Evolutionary conservation across 768 basidiomycete species (phyloP), one percentile per base, ranked within the genome.

Genomic region (Cyclocybe aegerita): DNA sequence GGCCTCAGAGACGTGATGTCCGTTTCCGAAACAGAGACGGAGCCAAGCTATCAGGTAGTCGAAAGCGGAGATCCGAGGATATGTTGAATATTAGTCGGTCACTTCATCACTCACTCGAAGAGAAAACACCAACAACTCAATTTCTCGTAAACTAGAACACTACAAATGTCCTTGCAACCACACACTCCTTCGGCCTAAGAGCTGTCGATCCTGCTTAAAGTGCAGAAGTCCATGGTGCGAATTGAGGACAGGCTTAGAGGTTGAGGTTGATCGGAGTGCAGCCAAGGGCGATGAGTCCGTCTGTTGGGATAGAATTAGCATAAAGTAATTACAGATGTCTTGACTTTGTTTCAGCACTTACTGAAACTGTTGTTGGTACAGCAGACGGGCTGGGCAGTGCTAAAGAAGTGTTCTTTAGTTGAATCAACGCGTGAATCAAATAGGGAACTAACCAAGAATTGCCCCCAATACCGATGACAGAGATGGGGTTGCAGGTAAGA

Each of bases 361-460:
- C 65, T 53, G 60, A 60, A 64, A 31, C 40, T 50, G 54, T 66
- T 63, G 50, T 62, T 52, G 12, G 58, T 56, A 57, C 66, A 68
- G 60, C 66, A 70, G 30, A 66, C 64, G n/a, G 63, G 47, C n/a
- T 66, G 57, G 11, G 60, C 54, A 48, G 58, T 37, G 59, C 66
- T 67, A 39, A 45, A 9, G n/a, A 23, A 7, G 30, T 9, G n/a
- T n/a, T n/a, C 39, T 49, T 23, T 23, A 23, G 23, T 23, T 23
- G 23, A 23, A 23, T 23, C 23, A 23, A 23, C 23, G 23, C 23
- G 23, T 5, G 23, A 23, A 23, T 23, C 35, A 32, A 43, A 29
- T 34, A 47, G 33, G 7, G 14, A 35, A 8, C 37, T 4, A 17
- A 31, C 14, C 16, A 43, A 31, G 23, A 23, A 23, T 23, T 56